phyloP scores from a whole-genome alignment of 768 basidiomycete genomes.

The Agrocybe chaxingu region DNA sequence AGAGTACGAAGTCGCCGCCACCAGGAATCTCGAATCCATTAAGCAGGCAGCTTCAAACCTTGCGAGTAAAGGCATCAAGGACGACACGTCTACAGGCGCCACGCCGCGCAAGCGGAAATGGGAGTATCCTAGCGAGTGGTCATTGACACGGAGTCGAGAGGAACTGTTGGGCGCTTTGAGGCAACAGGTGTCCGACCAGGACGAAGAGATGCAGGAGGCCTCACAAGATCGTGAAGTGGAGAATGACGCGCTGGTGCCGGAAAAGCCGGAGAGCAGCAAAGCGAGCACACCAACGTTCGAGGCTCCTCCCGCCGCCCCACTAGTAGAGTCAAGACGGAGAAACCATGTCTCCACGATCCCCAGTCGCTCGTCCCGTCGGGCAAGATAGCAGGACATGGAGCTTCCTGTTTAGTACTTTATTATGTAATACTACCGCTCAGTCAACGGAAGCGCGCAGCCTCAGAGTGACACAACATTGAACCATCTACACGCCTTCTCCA shows the following conservation, averaged over 20 bases:
- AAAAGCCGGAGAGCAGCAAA: slow-evolving; percentile 13
- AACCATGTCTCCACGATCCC: slow-evolving; percentile 35
- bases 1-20: slow-evolving; percentile 38
- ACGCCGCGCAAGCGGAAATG: slow-evolving; percentile 78
- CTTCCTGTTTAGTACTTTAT: slow-evolving; percentile 3
- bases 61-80: slow-evolving; percentile 52
- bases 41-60: slow-evolving; percentile 50
- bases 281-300: slow-evolving; percentile 23
- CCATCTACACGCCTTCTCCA: slow-evolving; percentile 3
- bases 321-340: slow-evolving; percentile 39
- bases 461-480: neutral
- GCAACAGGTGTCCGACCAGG: slow-evolving; percentile 11
- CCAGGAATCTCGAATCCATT: slow-evolving; percentile 43
- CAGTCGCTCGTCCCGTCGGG: slow-evolving; percentile 24
- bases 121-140: slow-evolving; percentile 71
- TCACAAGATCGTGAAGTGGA: too few species aligned
- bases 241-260: slow-evolving; percentile 6
- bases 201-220: slow-evolving; percentile 12
- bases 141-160: slow-evolving; percentile 62
- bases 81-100: slow-evolving; percentile 65
- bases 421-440: slow-evolving; percentile 6
- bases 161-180: slow-evolving; percentile 53
- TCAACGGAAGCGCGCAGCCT: neutral
- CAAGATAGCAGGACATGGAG: slow-evolving; percentile 16
- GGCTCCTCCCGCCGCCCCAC: slow-evolving; percentile 22